phyloP scores from a whole-genome alignment of 2,329 filamentous ascomycete genomes.

The Colletotrichum noveboracense region DNA sequence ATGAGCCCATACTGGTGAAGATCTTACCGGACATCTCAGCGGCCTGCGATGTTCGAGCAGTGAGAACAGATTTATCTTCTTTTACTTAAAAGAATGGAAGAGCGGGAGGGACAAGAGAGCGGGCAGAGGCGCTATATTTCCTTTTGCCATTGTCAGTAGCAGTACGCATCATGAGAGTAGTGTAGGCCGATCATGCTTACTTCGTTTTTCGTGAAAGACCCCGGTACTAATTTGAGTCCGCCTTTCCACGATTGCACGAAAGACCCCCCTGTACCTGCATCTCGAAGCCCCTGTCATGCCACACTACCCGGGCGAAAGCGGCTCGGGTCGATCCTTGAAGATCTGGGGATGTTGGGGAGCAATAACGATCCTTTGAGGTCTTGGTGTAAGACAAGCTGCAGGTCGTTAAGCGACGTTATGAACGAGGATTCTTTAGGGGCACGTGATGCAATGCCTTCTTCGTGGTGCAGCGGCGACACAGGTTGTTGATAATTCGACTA shows the following conservation, averaged over 20 bases:
- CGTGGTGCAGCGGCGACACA: neutral
- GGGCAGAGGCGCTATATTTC: neutral
- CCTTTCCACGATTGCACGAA: neutral
- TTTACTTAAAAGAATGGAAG: neutral
- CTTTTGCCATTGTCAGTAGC: neutral
- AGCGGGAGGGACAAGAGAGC: neutral
- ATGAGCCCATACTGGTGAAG: neutral
- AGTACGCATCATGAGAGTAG: neutral
- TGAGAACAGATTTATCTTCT: neutral
- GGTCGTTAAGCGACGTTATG: neutral
- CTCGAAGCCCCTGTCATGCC: neutral
- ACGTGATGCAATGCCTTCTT: neutral
- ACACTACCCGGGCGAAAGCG: neutral
- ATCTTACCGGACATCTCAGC: neutral
- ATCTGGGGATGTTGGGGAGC: neutral
- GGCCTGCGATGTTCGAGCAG: neutral
- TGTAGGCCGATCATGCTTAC: neutral
- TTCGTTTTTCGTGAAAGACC: neutral
- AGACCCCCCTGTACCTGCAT: neutral
- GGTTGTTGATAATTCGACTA: neutral
- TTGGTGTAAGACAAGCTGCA: neutral
- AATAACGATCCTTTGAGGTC: neutral
- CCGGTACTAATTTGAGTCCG: neutral
- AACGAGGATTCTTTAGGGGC: neutral
- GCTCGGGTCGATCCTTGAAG: neutral